Evolutionary conservation across 306 rosid genomes (phyloP).

Genomic region (Vigna hirtella): DNA sequence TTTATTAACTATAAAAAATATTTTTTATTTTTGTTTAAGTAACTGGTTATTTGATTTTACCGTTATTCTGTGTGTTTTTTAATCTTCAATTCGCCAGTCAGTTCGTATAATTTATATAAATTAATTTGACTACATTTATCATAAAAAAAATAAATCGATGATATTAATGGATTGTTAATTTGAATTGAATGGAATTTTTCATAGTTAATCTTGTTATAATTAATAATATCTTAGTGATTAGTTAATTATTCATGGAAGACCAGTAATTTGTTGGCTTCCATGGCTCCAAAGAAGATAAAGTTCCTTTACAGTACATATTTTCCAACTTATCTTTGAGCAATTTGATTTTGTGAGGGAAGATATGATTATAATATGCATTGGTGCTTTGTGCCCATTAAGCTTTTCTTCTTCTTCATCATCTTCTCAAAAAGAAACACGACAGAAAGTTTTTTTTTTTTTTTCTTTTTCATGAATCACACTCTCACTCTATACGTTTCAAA

Average conservation of each 20-base stretch:
- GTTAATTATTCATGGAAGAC: constrained; percentile 36
- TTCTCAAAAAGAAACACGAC: constrained; percentile 28
- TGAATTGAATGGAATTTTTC: constrained; percentile 23
- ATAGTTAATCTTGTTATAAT: neutral
- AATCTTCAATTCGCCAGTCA: no score
- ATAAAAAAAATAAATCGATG: no score
- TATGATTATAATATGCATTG: neutral
- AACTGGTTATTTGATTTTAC: no score
- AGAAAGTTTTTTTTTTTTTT: neutral
- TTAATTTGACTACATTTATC: no score
- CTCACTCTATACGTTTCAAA: neutral
- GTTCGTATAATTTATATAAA: no score
- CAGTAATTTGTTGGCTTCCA: constrained; percentile 49
- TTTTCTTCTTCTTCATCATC: constrained; percentile 34
- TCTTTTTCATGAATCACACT: constrained; percentile 21
- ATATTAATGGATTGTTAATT: no score
- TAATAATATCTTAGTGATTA: neutral
- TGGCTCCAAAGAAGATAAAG: constrained; percentile 47
- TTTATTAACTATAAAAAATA: no score
- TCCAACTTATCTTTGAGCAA: constrained; percentile 1
- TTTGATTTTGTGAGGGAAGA: constrained; percentile 11
- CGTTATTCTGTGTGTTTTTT: no score
- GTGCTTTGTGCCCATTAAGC: constrained; percentile 20
- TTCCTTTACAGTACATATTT: constrained; percentile 39
- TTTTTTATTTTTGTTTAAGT: no score